Base-by-base conservation (phyloP, 108 stramenopile genomes). In the Skeletonema grethae region DNA sequence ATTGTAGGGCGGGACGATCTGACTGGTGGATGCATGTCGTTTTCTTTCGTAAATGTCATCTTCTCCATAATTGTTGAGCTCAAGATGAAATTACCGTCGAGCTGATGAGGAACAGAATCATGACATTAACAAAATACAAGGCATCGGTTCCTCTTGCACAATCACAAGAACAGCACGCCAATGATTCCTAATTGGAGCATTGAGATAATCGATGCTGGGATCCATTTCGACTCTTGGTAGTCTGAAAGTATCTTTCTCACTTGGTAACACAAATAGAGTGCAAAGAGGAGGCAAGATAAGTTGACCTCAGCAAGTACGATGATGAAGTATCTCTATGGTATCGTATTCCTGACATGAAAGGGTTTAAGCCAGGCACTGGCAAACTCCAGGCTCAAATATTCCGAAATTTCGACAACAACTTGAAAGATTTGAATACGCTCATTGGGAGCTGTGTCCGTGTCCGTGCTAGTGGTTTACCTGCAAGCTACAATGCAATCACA, bases 81-180 rank as follows among this genome's bases (percentile, higher is more conserved):
- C n/a, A n/a, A n/a, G n/a, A n/a, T n/a, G n/a, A n/a, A n/a, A n/a
- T 18, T 7, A 32, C 25, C 0, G 22, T 56, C 65, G 25, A 24
- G 5, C 22, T n/a, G 3, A 32, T 46, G 18, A 65, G 22, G 53
- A 65, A 65, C 13, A 65, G 16, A 45, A 65, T 65, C 22, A 15
- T 15, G 53, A 24, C 50, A 15, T 45, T 16, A n/a, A 65, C 65
- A 56, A 65, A 46, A 45, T 24, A 65, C 9, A 18, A 65, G 20
- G 65, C 65, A 34, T 34, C 5, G 5, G 53, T 6, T 28, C 65
- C 8, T 67, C 28, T 10, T 18, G 1, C 12, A 39, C 35, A 50
- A 67, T 67, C 15, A 67, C 22, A 13, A 67, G n/a, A 10, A 67
- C 10, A 2, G 65, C 7, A 67, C 56, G 18, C 24, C 65, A n/a